These are phyloP conservation scores for Pythium folliculosum DNA, from an alignment of 352 stramenopile genomes.

Conservation along the genomic window DNA sequence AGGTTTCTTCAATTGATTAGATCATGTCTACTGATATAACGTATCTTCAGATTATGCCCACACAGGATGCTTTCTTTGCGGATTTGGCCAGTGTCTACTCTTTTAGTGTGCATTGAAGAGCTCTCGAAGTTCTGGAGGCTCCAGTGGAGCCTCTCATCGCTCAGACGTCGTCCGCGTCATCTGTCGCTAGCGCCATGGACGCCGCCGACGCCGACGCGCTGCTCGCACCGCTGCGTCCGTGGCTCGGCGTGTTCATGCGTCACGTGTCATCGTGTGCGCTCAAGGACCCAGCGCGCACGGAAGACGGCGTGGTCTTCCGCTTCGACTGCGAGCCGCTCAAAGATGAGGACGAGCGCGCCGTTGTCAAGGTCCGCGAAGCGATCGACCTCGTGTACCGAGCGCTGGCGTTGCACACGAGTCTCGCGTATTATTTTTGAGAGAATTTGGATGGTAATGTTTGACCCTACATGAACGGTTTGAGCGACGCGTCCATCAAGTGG, in stretches of 20 bases:
- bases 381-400: constrained; percentile 1
- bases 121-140: no score
- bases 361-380: not conserved
- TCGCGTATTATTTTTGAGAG: not conserved
- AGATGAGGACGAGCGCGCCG: not conserved
- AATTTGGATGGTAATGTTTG: not conserved
- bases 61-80: no score
- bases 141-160: no score
- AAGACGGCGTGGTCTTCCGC: not conserved
- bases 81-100: no score
- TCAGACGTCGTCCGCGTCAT: no score
- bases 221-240: not conserved
- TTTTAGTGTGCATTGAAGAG: no score
- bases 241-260: not conserved
- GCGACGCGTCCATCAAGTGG: not conserved
- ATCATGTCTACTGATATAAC: no score
- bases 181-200: not conserved
- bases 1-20: no score
- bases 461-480: not conserved
- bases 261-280: not conserved
- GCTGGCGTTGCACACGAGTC: not conserved
- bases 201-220: not conserved
- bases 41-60: no score
- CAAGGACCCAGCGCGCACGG: not conserved
- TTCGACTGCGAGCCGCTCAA: not conserved